Evolutionary conservation across 1,284 basidiomycete genomes (phyloP).

Genomic region (Cryptococcus jaspeensis): DNA sequence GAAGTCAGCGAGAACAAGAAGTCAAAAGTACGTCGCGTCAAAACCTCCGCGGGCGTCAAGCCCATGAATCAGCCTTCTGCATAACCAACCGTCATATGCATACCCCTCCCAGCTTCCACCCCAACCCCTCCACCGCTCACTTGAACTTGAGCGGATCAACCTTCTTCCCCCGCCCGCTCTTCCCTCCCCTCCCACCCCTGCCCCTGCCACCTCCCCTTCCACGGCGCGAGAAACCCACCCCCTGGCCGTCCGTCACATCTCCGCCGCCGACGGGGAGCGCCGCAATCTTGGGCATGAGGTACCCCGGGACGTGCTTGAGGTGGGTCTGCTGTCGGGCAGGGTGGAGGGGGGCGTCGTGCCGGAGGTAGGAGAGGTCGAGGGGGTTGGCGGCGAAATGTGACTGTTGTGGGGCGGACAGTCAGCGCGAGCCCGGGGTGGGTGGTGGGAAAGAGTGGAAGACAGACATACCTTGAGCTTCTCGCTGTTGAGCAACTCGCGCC

Average conservation of each 20-base stretch:
- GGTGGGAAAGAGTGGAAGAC: not conserved
- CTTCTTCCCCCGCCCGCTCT: constrained; percentile 35
- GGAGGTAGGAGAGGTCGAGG: constrained; percentile 83
- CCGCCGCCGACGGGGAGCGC: constrained; percentile 44
- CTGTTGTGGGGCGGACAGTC: constrained; percentile 52
- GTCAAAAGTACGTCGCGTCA: too few relatives aligned
- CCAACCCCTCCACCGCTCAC: not conserved
- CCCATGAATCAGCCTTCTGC: too few relatives aligned
- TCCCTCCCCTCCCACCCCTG: constrained; percentile 27
- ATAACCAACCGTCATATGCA: too few relatives aligned
- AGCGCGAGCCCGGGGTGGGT: not conserved
- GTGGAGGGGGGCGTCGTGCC: constrained; percentile 92
- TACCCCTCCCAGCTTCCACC: too few relatives aligned
- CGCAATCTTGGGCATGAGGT: constrained; percentile 82
- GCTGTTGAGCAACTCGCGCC: constrained; percentile 88
- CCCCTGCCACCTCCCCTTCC: constrained; percentile 32
- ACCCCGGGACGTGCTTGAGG: constrained; percentile 94
- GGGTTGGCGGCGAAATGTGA: constrained; percentile 99
- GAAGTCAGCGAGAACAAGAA: too few relatives aligned
- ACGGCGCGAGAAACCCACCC: constrained; percentile 39
- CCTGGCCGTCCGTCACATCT: constrained; percentile 36
- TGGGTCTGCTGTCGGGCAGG: constrained; percentile 84
- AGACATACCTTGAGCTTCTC: constrained; percentile 87
- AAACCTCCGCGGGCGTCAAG: too few relatives aligned
- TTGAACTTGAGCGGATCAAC: constrained; percentile 51